Percentiles rank a stretch among this genome's conserved stretches.
Evolutionary conservation across 2,329 filamentous ascomycete species (phyloP).

Genomic region (Xenosphaeropsis pyriputrescens): DNA sequence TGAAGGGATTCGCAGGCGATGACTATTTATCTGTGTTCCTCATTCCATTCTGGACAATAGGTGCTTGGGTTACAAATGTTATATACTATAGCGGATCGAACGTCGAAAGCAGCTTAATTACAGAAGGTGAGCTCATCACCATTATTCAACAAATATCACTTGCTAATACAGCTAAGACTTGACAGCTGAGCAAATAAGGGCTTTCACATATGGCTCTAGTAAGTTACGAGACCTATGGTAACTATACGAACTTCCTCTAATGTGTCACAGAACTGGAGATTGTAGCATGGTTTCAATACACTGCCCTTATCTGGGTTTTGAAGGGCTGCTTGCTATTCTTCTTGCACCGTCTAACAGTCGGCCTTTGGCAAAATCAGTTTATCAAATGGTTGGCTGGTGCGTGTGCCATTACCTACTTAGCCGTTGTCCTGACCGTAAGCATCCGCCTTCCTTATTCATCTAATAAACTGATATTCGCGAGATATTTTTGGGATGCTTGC

Average conservation of each 20-base stretch:
- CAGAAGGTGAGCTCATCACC: constrained; percentile 21
- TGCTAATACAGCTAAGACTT: constrained; percentile 7
- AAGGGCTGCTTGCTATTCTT: constrained; percentile 15
- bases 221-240: constrained; percentile 10
- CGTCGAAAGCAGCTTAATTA: constrained; percentile 18
- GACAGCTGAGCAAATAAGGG: constrained; percentile 16
- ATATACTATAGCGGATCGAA: constrained; percentile 11
- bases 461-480: too few relatives aligned
- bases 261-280: constrained; percentile 23
- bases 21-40: constrained; percentile 15
- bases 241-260: constrained; percentile 14
- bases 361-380: constrained; percentile 13
- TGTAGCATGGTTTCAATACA: constrained; percentile 23
- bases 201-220: not conserved
- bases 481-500: too few relatives aligned
- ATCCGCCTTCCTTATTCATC: constrained; percentile 1
- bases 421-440: constrained; percentile 18
- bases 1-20: constrained; percentile 22
- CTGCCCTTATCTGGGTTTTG: constrained; percentile 19
- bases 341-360: constrained; percentile 15
- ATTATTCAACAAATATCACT: constrained; percentile 8
- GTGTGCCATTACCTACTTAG: constrained; percentile 15
- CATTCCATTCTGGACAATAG: too few relatives aligned
- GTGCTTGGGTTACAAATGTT: too few relatives aligned
- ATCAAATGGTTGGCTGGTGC: constrained; percentile 15